Evolutionary conservation across 2,329 filamentous ascomycete genomes (phyloP), one percentile per base, ranked within the genome.

Genomic region (Shiraia bambusicola): DNA sequence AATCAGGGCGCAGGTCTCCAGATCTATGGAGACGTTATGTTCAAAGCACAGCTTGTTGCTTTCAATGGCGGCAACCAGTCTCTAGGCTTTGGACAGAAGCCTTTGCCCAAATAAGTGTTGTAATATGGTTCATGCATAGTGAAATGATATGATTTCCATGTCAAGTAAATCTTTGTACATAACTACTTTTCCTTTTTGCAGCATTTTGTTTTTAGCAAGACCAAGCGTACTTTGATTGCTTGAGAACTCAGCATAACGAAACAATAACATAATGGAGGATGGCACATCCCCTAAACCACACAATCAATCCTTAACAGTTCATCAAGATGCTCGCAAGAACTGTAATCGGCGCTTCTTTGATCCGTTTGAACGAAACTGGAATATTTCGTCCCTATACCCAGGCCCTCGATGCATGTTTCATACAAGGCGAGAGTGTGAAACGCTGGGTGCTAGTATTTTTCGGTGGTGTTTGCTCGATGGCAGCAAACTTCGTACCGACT

Each of bases 1-100:
- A 80, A 78, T 33, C 58, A 58, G 40, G 72, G 75, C 1, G 70
- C 71, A 11, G 68, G 71, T 19, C 65, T 85, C 27, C 79, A 83
- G 66, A 82, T 88, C 60, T 76, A 76, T 40, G 81, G 81, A n/a
- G 81, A 83, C 54, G 72, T 77, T 17, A 76, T 83, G 65, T 73
- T 84, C 57, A 80, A 78, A 67, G 71, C 78, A 4, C 73, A 80
- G 51, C 80, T 82, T 56, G 79, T 81, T 32, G 79, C 81, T 41
- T 84, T 84, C 58, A 72, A 80, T 48, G 75, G 71, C 11, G 71
- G 73, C 15, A 74, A 79, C 52, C 64, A 72, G 51, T 75, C 74
- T 3, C 63, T 83, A 29, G 76, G 77, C 19, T 67, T 83, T 51
- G 80, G 77, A 2, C 53, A 58, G 48, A 67, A 67, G 55, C 47